phyloP scores from a whole-genome alignment of 2,329 filamentous ascomycete species.

The Fusarium sp. region DNA sequence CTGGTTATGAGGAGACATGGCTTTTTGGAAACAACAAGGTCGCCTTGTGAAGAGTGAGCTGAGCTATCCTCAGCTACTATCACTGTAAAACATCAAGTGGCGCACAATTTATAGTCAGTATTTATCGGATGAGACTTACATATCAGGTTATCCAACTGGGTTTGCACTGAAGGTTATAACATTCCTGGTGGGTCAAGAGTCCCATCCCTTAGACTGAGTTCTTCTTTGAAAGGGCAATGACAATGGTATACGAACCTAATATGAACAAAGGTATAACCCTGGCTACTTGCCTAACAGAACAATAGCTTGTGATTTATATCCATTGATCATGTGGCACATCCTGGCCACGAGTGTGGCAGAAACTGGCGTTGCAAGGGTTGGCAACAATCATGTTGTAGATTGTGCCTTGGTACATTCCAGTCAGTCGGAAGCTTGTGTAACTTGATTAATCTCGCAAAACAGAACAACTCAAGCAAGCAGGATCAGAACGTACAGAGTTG shows the following conservation, averaged over 20 bases:
- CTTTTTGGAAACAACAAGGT: background rate
- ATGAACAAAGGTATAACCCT: background rate
- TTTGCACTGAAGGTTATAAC: background rate
- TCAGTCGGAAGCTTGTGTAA: background rate
- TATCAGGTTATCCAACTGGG: background rate
- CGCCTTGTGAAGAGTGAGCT: background rate
- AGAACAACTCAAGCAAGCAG: background rate
- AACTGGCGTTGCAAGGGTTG: background rate
- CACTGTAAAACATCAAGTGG: conserved; percentile 5
- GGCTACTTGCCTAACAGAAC: background rate
- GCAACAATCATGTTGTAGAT: background rate
- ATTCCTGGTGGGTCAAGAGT: background rate
- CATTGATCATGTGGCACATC: background rate
- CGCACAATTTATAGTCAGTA: background rate
- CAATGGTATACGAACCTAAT: background rate
- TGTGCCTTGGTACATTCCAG: conserved; percentile 11
- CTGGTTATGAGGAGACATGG: background rate
- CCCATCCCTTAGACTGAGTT: background rate
- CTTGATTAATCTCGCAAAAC: background rate
- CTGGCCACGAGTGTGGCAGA: background rate
- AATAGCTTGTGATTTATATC: background rate
- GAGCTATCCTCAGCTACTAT: conserved; percentile 12
- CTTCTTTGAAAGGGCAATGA: background rate
- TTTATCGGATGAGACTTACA: background rate
- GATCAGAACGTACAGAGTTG: background rate